Conservation (phyloP, 768 basidiomycete genomes). For the Lentinula sp. region DNA sequence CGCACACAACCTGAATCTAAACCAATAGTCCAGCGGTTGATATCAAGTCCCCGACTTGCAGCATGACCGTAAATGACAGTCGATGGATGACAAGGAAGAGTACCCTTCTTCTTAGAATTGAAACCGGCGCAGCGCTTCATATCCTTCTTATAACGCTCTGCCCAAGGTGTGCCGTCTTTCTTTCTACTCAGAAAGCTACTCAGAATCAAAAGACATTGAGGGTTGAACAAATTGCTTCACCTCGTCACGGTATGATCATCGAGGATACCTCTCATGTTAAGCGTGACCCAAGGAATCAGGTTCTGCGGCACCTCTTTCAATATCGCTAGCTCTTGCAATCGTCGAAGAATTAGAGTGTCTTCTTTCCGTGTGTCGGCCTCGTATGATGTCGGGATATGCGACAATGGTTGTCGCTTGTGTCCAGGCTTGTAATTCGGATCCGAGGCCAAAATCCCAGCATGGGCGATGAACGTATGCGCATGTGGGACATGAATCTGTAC, state of each 20-base stretch:
- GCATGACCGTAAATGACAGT: slow-evolving; percentile 87
- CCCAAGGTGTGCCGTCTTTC: slow-evolving; percentile 64
- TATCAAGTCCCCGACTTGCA: slow-evolving; percentile 72
- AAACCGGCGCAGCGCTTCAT: slow-evolving; percentile 57
- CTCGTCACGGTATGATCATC: slow-evolving; percentile 37
- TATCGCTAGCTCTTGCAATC: slow-evolving; percentile 63
- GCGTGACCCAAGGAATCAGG: slow-evolving; percentile 62
- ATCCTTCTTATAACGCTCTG: slow-evolving; percentile 64
- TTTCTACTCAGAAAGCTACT: slow-evolving; percentile 9
- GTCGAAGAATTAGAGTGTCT: slow-evolving; percentile 29
- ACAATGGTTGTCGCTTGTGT: slow-evolving; percentile 63
- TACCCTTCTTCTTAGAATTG: slow-evolving; percentile 18
- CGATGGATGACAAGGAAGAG: slow-evolving; percentile 60
- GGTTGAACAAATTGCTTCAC: slow-evolving; percentile 16
- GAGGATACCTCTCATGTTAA: slow-evolving; percentile 65
- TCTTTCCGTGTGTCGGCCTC: slow-evolving; percentile 11
- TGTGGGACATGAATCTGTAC: slow-evolving; percentile 68
- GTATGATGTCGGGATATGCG: slow-evolving; percentile 42
- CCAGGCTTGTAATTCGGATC: slow-evolving; percentile 51
- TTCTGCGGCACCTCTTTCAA: slow-evolving; percentile 71
- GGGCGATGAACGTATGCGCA: slow-evolving; percentile 72
- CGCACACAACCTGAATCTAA: slow-evolving; percentile 84
- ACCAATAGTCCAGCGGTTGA: slow-evolving; percentile 80
- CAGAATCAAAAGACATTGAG: background rate
- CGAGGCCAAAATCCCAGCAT: slow-evolving; percentile 75